Evolutionary conservation across 1,139 yeast species (phyloP).

Genomic region (Zygoascus meyerae): DNA sequence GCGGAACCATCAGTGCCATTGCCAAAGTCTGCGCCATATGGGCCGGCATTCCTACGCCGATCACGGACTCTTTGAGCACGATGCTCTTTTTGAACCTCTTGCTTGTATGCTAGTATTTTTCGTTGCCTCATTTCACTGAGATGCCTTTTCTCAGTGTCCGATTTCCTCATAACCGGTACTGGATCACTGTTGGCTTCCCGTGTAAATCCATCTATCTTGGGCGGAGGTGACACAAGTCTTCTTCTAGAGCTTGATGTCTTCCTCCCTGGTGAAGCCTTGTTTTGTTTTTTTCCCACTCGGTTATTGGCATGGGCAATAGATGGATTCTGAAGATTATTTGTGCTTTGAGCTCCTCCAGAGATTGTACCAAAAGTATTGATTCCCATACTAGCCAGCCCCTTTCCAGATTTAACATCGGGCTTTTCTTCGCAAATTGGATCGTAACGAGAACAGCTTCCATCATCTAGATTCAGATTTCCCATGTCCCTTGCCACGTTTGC

Average conservation of each 20-base stretch:
- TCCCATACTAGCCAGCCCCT: no score
- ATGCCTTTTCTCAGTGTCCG: background rate
- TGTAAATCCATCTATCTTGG: background rate
- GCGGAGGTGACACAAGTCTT: constrained; percentile 1
- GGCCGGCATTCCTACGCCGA: background rate
- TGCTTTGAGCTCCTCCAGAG: no score
- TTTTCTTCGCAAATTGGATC: no score
- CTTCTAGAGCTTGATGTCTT: background rate
- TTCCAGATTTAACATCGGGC: no score
- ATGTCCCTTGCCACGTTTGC: background rate
- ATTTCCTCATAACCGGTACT: background rate
- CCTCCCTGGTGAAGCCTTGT: no score
- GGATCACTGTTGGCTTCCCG: background rate
- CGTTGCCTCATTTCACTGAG: constrained; percentile 4
- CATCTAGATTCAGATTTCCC: no score
- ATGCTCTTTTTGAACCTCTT: constrained; percentile 4
- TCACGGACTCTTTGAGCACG: constrained; percentile 2
- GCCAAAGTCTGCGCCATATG: background rate
- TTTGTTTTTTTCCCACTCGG: no score
- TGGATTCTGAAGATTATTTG: no score
- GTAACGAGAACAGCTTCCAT: no score
- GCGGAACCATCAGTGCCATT: no score
- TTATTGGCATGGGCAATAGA: no score
- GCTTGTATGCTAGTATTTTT: constrained; percentile 4
- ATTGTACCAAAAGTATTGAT: no score